Evolutionary conservation across 345 rosid species (phyloP).

Genomic region (Lumnitzera racemosa): DNA sequence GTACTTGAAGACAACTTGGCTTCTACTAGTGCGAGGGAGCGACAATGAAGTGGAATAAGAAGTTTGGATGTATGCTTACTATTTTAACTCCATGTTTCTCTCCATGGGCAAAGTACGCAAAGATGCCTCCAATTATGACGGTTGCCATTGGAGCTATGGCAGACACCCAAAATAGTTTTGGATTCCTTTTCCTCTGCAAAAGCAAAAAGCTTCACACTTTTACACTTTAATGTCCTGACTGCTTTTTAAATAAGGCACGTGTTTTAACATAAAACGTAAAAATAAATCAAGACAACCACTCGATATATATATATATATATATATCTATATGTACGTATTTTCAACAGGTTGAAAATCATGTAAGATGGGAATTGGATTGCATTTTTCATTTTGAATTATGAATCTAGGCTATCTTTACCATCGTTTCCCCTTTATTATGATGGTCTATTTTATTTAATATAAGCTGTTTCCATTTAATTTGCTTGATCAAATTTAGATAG

Average conservation of each 20-base stretch:
- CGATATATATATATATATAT: not conserved
- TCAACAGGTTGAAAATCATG: too few species aligned
- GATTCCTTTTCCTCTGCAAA: constrained; percentile 52
- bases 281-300: too few species aligned
- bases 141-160: constrained; percentile 78
- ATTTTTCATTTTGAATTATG: too few species aligned
- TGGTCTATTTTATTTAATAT: too few species aligned
- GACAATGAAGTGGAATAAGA: not conserved
- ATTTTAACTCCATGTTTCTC: constrained; percentile 56
- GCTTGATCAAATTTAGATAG: too few species aligned
- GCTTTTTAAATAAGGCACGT: too few species aligned
- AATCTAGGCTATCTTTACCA: too few species aligned
- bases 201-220: not conserved
- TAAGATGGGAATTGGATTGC: too few species aligned
- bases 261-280: too few species aligned
- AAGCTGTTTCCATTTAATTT: too few species aligned
- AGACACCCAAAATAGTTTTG: constrained; percentile 83
- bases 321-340: not conserved
- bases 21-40: not conserved
- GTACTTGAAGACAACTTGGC: not conserved
- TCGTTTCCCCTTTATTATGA: too few species aligned
- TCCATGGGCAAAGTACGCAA: constrained; percentile 51
- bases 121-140: constrained; percentile 55
- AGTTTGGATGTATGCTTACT: constrained; percentile 25
- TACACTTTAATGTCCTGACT: too few species aligned